phyloP scores from a whole-genome alignment of 2,329 filamentous ascomycete genomes.

The Pseudocercospora fuligena region DNA sequence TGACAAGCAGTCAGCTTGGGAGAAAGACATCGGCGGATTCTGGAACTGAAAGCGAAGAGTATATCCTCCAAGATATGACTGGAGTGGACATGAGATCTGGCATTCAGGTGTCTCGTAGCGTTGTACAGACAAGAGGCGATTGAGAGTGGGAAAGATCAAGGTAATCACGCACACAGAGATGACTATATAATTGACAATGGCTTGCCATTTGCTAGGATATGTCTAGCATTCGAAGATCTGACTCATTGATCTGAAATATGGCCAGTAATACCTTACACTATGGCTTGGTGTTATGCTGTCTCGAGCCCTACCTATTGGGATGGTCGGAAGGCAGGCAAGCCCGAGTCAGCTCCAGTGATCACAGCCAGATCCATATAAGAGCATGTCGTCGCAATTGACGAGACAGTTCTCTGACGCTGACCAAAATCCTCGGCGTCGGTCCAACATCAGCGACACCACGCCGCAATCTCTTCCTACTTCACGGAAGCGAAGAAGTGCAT shows the following conservation, averaged over 20 bases:
- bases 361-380: too few species aligned
- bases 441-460: too few species aligned
- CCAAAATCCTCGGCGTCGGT: too few species aligned
- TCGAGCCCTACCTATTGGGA: too few species aligned
- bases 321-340: too few species aligned
- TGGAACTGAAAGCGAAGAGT: conserved; percentile 24
- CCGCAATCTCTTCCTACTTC: neutral
- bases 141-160: neutral
- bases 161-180: neutral
- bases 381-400: too few species aligned
- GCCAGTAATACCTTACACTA: too few species aligned
- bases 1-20: conserved; percentile 22
- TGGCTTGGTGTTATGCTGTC: too few species aligned
- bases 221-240: too few species aligned
- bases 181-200: neutral
- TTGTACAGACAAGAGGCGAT: conserved; percentile 24
- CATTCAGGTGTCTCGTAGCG: conserved; percentile 28
- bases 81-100: conserved; percentile 19
- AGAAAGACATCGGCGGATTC: conserved; percentile 23
- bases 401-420: too few species aligned
- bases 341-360: too few species aligned
- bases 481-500: neutral
- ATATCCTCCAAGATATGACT: conserved; percentile 27
- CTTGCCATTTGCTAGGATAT: neutral
- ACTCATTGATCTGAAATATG: neutral